phyloP scores from a whole-genome alignment of 1,284 basidiomycete species.

The Austroboletus rostrupii region DNA sequence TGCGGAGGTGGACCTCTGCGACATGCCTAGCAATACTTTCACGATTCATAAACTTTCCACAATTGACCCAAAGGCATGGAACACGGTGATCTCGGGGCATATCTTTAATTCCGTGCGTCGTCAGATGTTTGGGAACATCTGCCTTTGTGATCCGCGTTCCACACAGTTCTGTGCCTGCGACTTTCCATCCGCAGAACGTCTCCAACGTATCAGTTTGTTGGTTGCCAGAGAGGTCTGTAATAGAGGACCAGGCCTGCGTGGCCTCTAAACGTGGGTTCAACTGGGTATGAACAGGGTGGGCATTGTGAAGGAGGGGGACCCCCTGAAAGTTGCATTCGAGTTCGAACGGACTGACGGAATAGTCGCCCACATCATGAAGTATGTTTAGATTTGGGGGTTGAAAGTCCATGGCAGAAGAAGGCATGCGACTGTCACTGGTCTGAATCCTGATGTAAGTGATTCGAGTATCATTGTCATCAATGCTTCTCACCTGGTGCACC shows the following conservation, averaged over 20 bases:
- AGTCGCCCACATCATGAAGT: neutral
- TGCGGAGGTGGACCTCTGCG: conserved; percentile 16
- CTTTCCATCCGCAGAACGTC: conserved; percentile 7
- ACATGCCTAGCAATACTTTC: conserved; percentile 23
- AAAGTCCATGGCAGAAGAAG: neutral
- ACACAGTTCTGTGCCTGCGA: conserved; percentile 3
- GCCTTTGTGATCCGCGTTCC: neutral
- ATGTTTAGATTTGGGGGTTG: neutral
- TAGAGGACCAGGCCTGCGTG: neutral
- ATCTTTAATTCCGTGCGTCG: conserved; percentile 13
- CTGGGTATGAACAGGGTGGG: neutral
- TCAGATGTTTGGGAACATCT: conserved; percentile 14
- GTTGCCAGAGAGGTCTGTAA: no score
- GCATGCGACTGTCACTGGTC: neutral
- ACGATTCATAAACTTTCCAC: conserved; percentile 18
- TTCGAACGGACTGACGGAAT: neutral
- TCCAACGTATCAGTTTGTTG: neutral
- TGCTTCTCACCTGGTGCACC: no score
- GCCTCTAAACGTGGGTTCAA: neutral
- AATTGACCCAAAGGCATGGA: conserved; percentile 18
- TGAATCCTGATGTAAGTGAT: neutral
- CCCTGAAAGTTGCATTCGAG: neutral
- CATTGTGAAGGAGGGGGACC: neutral
- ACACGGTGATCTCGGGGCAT: neutral
- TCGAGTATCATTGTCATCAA: no score